Base-by-base conservation (phyloP, 2,329 filamentous ascomycete species). In the Beauveria sp. region DNA sequence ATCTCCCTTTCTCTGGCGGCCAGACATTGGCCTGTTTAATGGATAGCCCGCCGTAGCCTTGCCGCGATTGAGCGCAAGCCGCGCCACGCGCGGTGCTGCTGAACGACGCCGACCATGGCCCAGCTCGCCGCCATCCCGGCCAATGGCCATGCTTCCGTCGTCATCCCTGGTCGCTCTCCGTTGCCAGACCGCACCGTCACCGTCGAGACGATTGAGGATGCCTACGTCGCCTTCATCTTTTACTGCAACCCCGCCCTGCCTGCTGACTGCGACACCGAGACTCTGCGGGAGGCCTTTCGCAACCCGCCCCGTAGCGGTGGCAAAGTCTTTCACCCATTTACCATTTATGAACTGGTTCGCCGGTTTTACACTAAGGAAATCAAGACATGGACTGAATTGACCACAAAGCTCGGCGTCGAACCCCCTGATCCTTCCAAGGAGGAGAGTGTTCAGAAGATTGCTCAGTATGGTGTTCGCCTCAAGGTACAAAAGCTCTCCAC, bases 361-460 rank as follows among this genome's bases (percentile, higher is more conserved):
- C 88, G 88, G 72, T 84, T 96, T 58, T 89, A 96, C 66, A 77
- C 79, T 24, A 93, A 90, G 70, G 90, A 96, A 69, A 87, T 97
- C 72, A 95, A 93, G 74, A 96, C 92, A 0, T 97, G 93, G 93
- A 90, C 89, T 46, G 90, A 96, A 72, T 73, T 97, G 67, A 93
- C 91, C 0, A 83, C 93, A 59, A 88, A 89, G 68, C 79, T 97
- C n/a, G 93, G 93, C 10, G 93, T 96, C 18, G 90, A 96, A 69
- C 88, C 89, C 3, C 91, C 92, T 2, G 88, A 91, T 63, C 80
- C 86, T 26, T 86, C 89, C 63, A 95, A 93, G 72, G 90, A 91
- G 28, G 89, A 96, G 76, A 96, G 91, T 72, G 87, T 89, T 1
- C 93, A 97, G 71, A 96, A 96, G 73, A 89, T 97, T 62, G 91